phyloP scores from a whole-genome alignment of 148 eudicot species.

The Heliamphora exappendiculata region DNA sequence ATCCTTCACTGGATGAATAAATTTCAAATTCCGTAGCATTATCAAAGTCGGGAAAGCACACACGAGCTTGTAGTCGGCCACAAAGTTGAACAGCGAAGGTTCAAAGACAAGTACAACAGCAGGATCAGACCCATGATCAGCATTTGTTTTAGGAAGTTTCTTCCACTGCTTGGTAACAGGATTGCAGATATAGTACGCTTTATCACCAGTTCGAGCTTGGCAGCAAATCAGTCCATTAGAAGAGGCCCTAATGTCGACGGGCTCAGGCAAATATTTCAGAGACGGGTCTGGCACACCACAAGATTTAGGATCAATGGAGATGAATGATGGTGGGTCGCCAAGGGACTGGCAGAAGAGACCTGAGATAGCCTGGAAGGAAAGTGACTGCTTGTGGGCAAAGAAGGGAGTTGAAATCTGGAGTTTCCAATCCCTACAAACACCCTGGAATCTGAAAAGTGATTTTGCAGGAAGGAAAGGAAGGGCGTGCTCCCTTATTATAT shows the following conservation, averaged over 20 bases:
- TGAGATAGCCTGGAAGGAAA: constrained; percentile 23
- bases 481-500: constrained; percentile 47
- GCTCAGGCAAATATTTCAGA: constrained; percentile 45
- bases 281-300: constrained; percentile 55
- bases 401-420: constrained; percentile 47
- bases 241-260: constrained; percentile 38
- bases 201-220: constrained; percentile 29
- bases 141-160: constrained; percentile 43
- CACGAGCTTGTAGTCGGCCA: constrained; percentile 40
- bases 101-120: constrained; percentile 45
- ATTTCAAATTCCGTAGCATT: constrained; percentile 56
- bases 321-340: constrained; percentile 25
- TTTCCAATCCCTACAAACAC: constrained; percentile 61
- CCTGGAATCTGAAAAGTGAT: constrained; percentile 34
- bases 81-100: constrained; percentile 51
- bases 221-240: constrained; percentile 62
- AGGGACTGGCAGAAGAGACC: constrained; percentile 48
- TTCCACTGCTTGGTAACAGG: constrained; percentile 46
- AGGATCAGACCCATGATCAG: constrained; percentile 48
- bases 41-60: constrained; percentile 49
- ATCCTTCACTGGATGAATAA: constrained; percentile 38
- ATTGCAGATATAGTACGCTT: constrained; percentile 58
- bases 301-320: constrained; percentile 35
- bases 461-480: constrained; percentile 64
- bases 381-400: constrained; percentile 52